Evolutionary conservation across 192 early-diverging fungal species (phyloP).

Genomic region (Dispira parvispora): DNA sequence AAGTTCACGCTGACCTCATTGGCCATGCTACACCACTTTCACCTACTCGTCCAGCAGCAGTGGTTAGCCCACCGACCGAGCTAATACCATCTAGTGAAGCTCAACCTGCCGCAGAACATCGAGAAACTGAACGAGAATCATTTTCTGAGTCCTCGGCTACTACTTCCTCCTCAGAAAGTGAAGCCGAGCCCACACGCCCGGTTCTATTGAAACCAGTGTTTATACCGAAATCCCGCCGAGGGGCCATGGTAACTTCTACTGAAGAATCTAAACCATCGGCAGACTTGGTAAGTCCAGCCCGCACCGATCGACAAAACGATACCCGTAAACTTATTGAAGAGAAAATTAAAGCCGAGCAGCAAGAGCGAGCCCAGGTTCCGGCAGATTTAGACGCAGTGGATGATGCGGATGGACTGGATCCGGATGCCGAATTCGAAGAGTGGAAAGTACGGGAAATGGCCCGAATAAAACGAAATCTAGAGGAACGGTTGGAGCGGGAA

Average conservation of each 20-base stretch:
- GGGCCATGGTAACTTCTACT: neutral
- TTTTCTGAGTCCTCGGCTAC: neutral
- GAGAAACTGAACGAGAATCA: neutral
- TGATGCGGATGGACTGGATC: neutral
- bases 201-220: conserved; percentile 7
- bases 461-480: neutral
- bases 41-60: no score
- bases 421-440: neutral
- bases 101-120: neutral
- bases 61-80: neutral
- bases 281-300: neutral
- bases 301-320: neutral
- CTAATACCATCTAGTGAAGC: neutral
- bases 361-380: neutral
- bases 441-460: conserved; percentile 1
- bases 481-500: conserved; percentile 23
- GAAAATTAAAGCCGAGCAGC: neutral
- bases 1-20: no score
- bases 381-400: neutral
- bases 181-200: neutral
- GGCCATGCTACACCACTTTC: no score
- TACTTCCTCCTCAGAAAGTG: neutral
- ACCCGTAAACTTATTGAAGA: conserved; percentile 4
- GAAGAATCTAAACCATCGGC: neutral
- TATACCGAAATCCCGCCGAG: neutral